These are phyloP conservation scores for Corchorus capsularis DNA, from an alignment of 345 rosid genomes.

Conservation along the genomic window DNA sequence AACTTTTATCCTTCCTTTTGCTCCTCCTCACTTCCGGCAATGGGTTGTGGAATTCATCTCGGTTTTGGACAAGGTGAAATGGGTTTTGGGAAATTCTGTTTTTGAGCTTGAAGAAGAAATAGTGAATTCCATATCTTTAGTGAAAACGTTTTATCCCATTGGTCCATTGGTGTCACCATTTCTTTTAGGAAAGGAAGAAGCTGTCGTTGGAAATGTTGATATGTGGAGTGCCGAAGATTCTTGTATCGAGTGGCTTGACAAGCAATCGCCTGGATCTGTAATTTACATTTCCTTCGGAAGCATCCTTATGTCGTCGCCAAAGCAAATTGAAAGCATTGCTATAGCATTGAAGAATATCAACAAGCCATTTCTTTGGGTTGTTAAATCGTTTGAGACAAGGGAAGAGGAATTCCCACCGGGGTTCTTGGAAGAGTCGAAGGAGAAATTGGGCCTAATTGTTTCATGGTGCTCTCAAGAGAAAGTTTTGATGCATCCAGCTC, in stretches of 20 bases:
- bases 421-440: slow-evolving; percentile 36
- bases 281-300: slow-evolving; percentile 71
- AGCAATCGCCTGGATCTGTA: slow-evolving; percentile 44
- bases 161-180: slow-evolving; percentile 64
- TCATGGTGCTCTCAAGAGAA: slow-evolving; percentile 58
- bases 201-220: slow-evolving; percentile 25
- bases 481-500: slow-evolving; percentile 42
- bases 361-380: slow-evolving; percentile 59
- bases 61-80: slow-evolving; percentile 43
- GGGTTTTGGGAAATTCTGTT: slow-evolving; percentile 56
- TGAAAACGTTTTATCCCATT: slow-evolving; percentile 39
- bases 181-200: slow-evolving; percentile 33
- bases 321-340: slow-evolving; percentile 45
- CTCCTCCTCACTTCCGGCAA: neutral
- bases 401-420: slow-evolving; percentile 19
- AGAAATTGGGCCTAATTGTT: slow-evolving; percentile 37
- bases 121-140: slow-evolving; percentile 29
- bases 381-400: slow-evolving; percentile 27
- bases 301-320: slow-evolving; percentile 28
- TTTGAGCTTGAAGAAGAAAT: slow-evolving; percentile 50
- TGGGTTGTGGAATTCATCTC: slow-evolving; percentile 27
- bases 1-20: slow-evolving; percentile 41
- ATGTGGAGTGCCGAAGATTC: slow-evolving; percentile 38
- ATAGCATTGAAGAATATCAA: slow-evolving; percentile 38
- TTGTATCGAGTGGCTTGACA: slow-evolving; percentile 63